Percentiles rank a stretch among this genome's conserved stretches.
Evolutionary conservation across 306 rosid species (phyloP).

Genomic region (Casuarina cunninghamiana): DNA sequence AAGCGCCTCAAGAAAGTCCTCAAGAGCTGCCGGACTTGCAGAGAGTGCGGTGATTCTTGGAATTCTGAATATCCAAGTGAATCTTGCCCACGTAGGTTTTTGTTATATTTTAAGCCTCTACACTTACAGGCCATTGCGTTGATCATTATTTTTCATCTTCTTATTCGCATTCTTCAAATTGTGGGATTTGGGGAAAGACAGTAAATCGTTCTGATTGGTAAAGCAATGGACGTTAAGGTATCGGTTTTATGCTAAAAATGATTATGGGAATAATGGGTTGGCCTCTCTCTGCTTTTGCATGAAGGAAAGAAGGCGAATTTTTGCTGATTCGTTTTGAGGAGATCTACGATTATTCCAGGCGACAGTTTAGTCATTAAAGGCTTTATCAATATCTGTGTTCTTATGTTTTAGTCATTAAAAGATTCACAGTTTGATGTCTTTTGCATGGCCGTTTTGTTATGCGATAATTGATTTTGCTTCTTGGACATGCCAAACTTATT

Average conservation of each 20-base stretch:
- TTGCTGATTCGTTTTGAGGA: background rate
- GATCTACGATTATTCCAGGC: background rate
- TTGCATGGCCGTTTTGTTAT: background rate
- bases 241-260: background rate
- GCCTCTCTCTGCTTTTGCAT: background rate
- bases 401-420: no score
- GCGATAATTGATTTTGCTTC: background rate
- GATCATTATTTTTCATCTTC: background rate
- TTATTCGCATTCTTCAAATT: background rate
- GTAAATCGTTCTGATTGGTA: background rate
- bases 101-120: background rate
- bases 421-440: no score
- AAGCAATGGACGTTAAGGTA: background rate
- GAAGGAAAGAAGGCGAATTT: background rate
- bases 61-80: constrained; percentile 54
- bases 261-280: background rate
- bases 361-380: background rate
- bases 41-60: constrained; percentile 23
- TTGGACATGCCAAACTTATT: background rate
- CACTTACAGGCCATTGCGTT: background rate
- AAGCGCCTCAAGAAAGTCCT: constrained; percentile 76
- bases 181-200: background rate
- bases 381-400: background rate
- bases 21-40: constrained; percentile 61
- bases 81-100: constrained; percentile 60